A percentile compares a stretch with the other conserved stretches of the same genome.
phyloP scores from a whole-genome alignment of 768 basidiomycete species.

The Trametes meyenii region DNA sequence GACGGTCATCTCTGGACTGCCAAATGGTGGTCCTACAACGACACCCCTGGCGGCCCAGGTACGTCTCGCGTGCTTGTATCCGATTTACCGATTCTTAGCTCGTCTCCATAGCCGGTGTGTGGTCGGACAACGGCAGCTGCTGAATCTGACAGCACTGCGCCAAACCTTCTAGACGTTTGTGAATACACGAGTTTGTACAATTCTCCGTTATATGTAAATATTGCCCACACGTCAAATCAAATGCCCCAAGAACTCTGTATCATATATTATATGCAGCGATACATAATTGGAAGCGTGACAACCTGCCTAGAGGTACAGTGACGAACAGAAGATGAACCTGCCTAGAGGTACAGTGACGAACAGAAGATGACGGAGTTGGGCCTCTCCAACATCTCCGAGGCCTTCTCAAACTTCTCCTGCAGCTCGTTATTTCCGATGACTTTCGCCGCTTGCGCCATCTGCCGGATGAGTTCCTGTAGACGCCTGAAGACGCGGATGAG shows the following conservation, averaged over 20 bases:
- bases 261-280: not conserved
- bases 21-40: conserved; percentile 64
- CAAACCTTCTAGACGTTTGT: not conserved
- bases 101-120: conserved; percentile 49
- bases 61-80: conserved; percentile 22
- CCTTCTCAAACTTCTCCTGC: conserved; percentile 90
- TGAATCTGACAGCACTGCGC: conserved; percentile 2
- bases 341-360: conserved; percentile 77
- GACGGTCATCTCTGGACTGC: conserved; percentile 60
- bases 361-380: conserved; percentile 95
- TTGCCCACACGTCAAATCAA: conserved; percentile 2
- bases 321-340: conserved; percentile 74
- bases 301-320: conserved; percentile 63
- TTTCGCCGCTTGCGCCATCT: conserved; percentile 95
- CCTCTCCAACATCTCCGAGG: conserved; percentile 90
- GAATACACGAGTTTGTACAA: not conserved
- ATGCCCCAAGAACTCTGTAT: not conserved
- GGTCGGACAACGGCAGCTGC: conserved; percentile 54
- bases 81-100: conserved; percentile 3
- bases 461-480: conserved; percentile 89
- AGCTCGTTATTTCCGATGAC: conserved; percentile 96
- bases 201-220: not conserved
- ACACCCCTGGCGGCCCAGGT: conserved; percentile 57
- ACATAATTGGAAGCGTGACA: not conserved
- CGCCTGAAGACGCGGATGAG: conserved; percentile 96